A percentile compares a stretch with the other conserved stretches of the same genome.
Conservation (phyloP, 148 eudicot genomes). For the Limonium bicolor region DNA sequence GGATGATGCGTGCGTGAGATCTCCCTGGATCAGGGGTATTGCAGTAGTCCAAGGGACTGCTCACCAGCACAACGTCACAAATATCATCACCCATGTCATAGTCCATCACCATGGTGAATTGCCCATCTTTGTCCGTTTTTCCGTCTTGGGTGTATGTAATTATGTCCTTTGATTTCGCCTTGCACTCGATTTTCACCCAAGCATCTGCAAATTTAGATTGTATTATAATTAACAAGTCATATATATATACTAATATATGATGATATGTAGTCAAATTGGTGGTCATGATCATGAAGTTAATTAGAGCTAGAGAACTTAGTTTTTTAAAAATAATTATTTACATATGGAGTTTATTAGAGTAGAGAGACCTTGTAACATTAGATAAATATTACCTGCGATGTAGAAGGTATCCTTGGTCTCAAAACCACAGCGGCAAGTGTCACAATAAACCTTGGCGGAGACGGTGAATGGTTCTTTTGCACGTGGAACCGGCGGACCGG, state of each 20-base stretch:
- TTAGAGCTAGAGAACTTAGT: too few species aligned
- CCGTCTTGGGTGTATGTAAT: constrained; percentile 14
- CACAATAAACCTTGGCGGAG: constrained; percentile 51
- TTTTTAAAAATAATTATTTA: too few species aligned
- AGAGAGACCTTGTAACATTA: background rate
- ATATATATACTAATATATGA: too few species aligned
- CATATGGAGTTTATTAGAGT: too few species aligned
- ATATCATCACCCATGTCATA: constrained; percentile 36
- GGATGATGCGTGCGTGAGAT: constrained; percentile 36
- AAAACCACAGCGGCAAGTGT: constrained; percentile 64
- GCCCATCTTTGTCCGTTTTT: constrained; percentile 23
- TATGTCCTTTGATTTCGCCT: constrained; percentile 6
- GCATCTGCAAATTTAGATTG: constrained; percentile 30
- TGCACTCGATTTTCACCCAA: constrained; percentile 43
- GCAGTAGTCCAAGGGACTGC: constrained; percentile 35
- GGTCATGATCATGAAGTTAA: too few species aligned
- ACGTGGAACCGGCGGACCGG: too few species aligned
- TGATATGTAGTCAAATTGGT: too few species aligned
- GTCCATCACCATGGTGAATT: constrained; percentile 22
- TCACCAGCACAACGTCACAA: constrained; percentile 36
- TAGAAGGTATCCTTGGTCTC: constrained; percentile 43
- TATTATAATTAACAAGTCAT: background rate
- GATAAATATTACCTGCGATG: constrained; percentile 25
- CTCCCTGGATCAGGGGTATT: constrained; percentile 26
- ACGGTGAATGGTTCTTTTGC: background rate